Conservation (phyloP, 1,284 basidiomycete genomes). For the Cryptococcus sp. region DNA sequence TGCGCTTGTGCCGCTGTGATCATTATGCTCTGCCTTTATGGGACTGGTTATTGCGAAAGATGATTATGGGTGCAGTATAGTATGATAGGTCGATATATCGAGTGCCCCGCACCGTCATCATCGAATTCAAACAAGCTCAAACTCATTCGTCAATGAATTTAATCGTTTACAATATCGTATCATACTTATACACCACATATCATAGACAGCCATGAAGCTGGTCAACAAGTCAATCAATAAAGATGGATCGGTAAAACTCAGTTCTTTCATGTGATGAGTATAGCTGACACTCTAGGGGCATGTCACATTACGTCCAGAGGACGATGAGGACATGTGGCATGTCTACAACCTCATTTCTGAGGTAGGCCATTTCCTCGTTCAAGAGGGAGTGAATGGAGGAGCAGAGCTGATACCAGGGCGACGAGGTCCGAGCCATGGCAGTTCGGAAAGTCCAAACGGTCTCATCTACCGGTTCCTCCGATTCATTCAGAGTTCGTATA, state of each 20-base stretch:
- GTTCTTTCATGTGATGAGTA: background rate
- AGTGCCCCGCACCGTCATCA: too few species aligned
- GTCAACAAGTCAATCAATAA: conserved; percentile 68
- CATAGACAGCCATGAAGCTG: conserved; percentile 55
- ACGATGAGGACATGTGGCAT: conserved; percentile 99
- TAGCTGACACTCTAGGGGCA: conserved; percentile 59
- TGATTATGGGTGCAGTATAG: too few species aligned
- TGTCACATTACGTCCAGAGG: conserved; percentile 84
- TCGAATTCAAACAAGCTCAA: too few species aligned
- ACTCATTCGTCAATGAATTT: too few species aligned
- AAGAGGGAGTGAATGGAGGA: background rate
- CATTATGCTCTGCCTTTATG: too few species aligned
- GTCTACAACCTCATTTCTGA: conserved; percentile 93
- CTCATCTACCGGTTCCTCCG: conserved; percentile 87
- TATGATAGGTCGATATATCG: too few species aligned
- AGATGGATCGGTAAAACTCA: conserved; percentile 62
- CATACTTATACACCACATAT: background rate
- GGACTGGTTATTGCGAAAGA: too few species aligned
- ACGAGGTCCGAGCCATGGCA: conserved; percentile 82
- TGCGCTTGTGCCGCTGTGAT: too few species aligned
- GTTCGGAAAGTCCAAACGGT: conserved; percentile 69
- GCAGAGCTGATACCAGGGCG: conserved; percentile 54
- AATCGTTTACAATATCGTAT: too few species aligned
- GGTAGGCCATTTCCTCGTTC: conserved; percentile 33
- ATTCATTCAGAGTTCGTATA: conserved; percentile 80